Percentiles rank a stretch among this genome's conserved stretches.
Evolutionary conservation across 169 alveolate genomes (phyloP).

Genomic region (Eimeria zaria): DNA sequence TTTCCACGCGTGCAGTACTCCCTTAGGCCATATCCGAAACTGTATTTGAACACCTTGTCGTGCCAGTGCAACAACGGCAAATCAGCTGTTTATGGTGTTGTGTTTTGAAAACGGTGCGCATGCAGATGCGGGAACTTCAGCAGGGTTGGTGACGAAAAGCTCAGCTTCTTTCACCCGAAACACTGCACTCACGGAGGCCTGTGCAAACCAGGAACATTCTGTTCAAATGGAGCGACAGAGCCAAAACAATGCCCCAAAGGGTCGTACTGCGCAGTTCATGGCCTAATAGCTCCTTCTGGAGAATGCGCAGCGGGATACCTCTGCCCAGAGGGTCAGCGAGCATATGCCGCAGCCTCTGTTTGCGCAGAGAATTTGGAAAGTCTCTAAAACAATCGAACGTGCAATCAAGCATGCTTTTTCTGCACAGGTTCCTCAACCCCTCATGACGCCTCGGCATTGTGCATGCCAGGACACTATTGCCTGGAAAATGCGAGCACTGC

Average conservation of each 20-base stretch:
- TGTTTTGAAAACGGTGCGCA: not conserved
- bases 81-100: not conserved
- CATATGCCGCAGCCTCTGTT: not conserved
- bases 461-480: constrained; percentile 65
- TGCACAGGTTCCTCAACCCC: constrained; percentile 58
- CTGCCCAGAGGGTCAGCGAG: constrained; percentile 61
- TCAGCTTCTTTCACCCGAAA: constrained; percentile 56
- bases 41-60: not conserved
- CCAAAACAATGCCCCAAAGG: constrained; percentile 76
- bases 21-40: not conserved
- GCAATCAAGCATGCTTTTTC: not conserved
- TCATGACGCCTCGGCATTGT: constrained; percentile 44
- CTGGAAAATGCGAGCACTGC: not conserved
- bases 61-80: not conserved
- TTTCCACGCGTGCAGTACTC: not conserved
- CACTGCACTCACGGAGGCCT: constrained; percentile 44
- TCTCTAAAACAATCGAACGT: not conserved
- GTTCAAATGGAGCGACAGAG: constrained; percentile 87
- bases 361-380: not conserved
- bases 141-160: constrained; percentile 4
- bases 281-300: constrained; percentile 60
- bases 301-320: constrained; percentile 66
- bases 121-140: constrained; percentile 64
- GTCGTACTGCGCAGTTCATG: constrained; percentile 67
- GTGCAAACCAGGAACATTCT: constrained; percentile 88